Base-by-base conservation (phyloP, 169 alveolate genomes). In the Eimeria acervulina region DNA sequence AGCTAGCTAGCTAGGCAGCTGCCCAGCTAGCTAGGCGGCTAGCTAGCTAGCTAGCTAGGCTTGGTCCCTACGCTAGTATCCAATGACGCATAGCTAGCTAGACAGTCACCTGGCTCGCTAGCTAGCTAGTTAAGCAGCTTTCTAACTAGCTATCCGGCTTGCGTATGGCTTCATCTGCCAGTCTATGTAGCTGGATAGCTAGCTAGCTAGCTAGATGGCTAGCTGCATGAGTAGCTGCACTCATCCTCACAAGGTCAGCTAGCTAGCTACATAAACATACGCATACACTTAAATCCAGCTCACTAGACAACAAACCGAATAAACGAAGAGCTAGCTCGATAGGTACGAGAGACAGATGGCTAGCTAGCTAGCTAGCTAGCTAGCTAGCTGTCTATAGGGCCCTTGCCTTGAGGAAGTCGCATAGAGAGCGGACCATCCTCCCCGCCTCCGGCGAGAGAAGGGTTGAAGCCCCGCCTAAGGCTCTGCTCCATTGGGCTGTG, bases 331-430 rank as follows among this genome's bases (percentile, higher is more conserved):
- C 63, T 80, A 17, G 51, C 52, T 72, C 2, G 83, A 28, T 78
- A 78, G 89, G 66, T 44, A 78, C 31, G 33, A 38, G 89, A 36
- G 63, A 23, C 68, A 40, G 55, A 23, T 2, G 68, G 33, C 17
- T 7, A 55, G 66, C 17, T 55, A 55, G 66, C 66, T 55, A 55
- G 66, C 66, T 55, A 55, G 66, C n/a, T 55, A 55, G 26, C 17
- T 55, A 55, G 55, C 55, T 47, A 47, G 55, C 55, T 47, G 42
- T 19, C 28, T 63, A 63, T 19, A 21, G 8, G 74, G 33, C 66
- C 51, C 90, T 55, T 55, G 90, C 90, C 90, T 81, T 81, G 3
- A 81, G 55, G 44, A 81, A 81, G 1, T n/a, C 51, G 38, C 66
- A 38, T 21, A 81, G 70, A 36, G 90, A 42, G 42, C 13, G 10